Conservation (phyloP, 805 yeast genomes). For the Wickerhamomyces sydowiorum region DNA sequence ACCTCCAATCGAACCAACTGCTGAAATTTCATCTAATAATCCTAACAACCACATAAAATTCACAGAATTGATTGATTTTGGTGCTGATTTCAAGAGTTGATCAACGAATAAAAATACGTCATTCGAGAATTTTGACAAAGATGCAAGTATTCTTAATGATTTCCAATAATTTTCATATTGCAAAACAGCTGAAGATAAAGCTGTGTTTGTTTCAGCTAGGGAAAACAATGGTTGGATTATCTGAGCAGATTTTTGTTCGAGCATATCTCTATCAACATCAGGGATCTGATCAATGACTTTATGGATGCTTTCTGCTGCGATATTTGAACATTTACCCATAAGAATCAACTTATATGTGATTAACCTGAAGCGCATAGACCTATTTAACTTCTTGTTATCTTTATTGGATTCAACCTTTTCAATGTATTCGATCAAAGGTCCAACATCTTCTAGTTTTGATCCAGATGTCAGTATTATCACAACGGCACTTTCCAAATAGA, state of each 20-base stretch:
- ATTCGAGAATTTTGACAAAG: slow-evolving; percentile 35
- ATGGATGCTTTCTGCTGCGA: not conserved
- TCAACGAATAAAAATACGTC: slow-evolving; percentile 44
- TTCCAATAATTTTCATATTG: slow-evolving; percentile 54
- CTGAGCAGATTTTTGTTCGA: slow-evolving; percentile 14
- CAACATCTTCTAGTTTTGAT: slow-evolving; percentile 1
- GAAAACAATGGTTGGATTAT: slow-evolving; percentile 11
- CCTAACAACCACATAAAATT: slow-evolving; percentile 68
- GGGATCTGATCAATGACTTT: slow-evolving; percentile 8
- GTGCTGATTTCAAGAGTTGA: slow-evolving; percentile 26
- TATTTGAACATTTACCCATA: slow-evolving; percentile 9
- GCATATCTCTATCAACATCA: slow-evolving; percentile 8
- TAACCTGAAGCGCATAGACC: slow-evolving; percentile 32
- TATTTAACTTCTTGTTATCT: slow-evolving; percentile 21
- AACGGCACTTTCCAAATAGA: slow-evolving; percentile 36
- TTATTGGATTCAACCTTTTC: slow-evolving; percentile 12
- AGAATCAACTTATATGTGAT: slow-evolving; percentile 47
- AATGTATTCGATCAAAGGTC: slow-evolving; percentile 20
- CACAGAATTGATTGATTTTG: slow-evolving; percentile 31
- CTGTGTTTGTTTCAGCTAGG: slow-evolving; percentile 1
- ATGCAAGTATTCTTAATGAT: slow-evolving; percentile 40
- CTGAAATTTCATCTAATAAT: slow-evolving; percentile 70
- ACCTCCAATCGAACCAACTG: slow-evolving; percentile 75
- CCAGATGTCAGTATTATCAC: not conserved
- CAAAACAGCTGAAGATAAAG: slow-evolving; percentile 29